Evolutionary conservation across 768 basidiomycete species (phyloP).

Genomic region (Serendipita vermifera): DNA sequence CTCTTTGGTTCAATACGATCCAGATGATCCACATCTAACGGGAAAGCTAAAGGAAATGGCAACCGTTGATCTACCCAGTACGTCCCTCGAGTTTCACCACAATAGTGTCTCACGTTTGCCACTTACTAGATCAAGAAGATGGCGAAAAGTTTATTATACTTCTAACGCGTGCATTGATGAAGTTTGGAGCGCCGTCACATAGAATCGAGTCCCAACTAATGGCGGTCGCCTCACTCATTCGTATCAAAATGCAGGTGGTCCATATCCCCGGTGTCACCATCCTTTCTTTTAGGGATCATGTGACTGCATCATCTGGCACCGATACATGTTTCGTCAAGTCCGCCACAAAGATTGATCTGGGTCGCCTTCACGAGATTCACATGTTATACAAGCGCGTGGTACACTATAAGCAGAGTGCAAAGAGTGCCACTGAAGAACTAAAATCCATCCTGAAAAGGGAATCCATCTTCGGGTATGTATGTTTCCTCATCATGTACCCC

Average conservation of each 20-base stretch:
- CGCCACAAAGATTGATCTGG: constrained; percentile 62
- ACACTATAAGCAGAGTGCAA: constrained; percentile 83
- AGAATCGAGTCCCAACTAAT: constrained; percentile 85
- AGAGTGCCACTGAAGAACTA: constrained; percentile 52
- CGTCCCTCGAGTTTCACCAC: no score
- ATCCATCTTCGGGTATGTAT: constrained; percentile 22
- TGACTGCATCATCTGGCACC: neutral
- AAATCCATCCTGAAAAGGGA: constrained; percentile 46
- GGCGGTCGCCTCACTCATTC: constrained; percentile 80
- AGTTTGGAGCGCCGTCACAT: constrained; percentile 85
- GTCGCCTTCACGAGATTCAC: constrained; percentile 74
- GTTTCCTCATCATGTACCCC: neutral
- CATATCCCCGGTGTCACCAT: constrained; percentile 32
- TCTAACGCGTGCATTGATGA: constrained; percentile 77
- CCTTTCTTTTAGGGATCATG: neutral
- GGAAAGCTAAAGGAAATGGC: neutral
- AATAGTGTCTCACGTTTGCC: no score
- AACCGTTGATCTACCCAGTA: neutral
- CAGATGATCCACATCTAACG: neutral
- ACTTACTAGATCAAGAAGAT: neutral
- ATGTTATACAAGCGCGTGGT: constrained; percentile 74
- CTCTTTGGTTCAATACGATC: neutral
- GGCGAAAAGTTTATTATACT: constrained; percentile 64
- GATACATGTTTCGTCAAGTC: constrained; percentile 81
- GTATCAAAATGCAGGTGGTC: constrained; percentile 84